Base-by-base conservation (phyloP, 2,329 filamentous ascomycete genomes). In the Verticillium nubilum region DNA sequence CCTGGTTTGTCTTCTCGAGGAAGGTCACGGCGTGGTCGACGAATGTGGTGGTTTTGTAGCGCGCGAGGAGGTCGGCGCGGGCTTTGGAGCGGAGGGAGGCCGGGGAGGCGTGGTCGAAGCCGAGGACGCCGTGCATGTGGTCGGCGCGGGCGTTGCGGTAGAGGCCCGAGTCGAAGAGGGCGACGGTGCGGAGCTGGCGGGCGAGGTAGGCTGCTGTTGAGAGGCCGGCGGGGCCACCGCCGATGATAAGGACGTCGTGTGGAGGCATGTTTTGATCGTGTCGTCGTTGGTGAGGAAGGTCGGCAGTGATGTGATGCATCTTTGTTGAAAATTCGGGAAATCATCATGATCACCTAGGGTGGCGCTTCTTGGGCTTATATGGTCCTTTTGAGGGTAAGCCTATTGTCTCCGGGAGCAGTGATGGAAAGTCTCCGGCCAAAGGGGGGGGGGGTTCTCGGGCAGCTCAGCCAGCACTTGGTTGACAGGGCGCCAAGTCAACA, bases 201-300 rank as follows among this genome's bases (percentile, higher is more conserved):
- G 78, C 79, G 25, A 85, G 75, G 47, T 72, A 70, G 27, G 74
- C 73, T 29, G 81, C 74, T 10, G 76, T 73, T 50, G 77, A 75
- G 2, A 85, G 74, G 15, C 82, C 81, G 1, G 78, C 76, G 3
- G 81, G 80, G 2, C 82, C 82, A 54, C 78, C 80, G 50, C 82
- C 82, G 37, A 85, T 74, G 60, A 85, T 73, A 58, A 84, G 76
- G 25, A 76, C 78, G 66, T 84, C 81, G 67, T 78, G 80, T 60
- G 74, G 63, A 19, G 7, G 5, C 42, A 50, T 50, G 2, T 23
- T 50, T 6, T 17, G 23, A 6, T 37, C 17, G 13, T 50, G n/a
- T 10, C 19, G 19, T 23, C 7, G n/a, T 31, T 31, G 29, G 9
- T 37, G 35, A 6, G 12, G 35, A n/a, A n/a, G n/a, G n/a, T n/a